Evolutionary conservation across 495 filamentous ascomycete genomes (phyloP), one percentile per base, ranked within the genome.

Genomic region (Haplographium delicatum): DNA sequence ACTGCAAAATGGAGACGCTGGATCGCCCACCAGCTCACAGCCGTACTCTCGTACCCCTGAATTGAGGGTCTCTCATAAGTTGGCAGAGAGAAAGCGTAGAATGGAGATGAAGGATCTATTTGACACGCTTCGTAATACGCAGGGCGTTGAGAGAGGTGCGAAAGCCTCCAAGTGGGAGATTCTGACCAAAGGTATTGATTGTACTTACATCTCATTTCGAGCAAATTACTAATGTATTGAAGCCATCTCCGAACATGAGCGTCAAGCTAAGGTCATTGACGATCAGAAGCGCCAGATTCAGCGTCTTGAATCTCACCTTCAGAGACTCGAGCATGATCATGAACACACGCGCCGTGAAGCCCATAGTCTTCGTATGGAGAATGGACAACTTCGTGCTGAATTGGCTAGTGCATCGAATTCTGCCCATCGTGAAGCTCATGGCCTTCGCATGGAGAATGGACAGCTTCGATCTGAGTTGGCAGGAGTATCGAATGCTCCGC

Each of bases 131-230:
- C 81, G 91, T 30, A 75, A 83, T 44, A 76, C 91, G 5, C 83
- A 89, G 47, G 39, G 37, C 15, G 38, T 44, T 3, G 86, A 86
- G 51, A 82, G 90, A 43, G 91, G 90, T 16, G 85, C 86, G 37
- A 99, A 97, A 62, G 91, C 91, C 3, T 96, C 90, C 62, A 99
- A 99, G 68, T 99, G 94, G 94, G 93, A 99, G 61, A 95, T 95
- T 27, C 66, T 99, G n/a, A 94, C 88, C 8, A 90, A 91, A 78
- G 88, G 90, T 95, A 74, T n/a, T n/a, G 28, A 70, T 23, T 35
- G 22, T 25, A 18, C 1, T 19, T 0, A 8, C 13, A n/a, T 27
- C 22, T 33, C 23, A 19, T 57, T 46, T 53, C 65, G 13, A 65
- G 43, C 19, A 20, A 4, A 22, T n/a, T 48, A 28, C 58, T 57